These are phyloP conservation scores for Cryptosporidium canis DNA, from an alignment of 169 alveolate species.

Conservation along the genomic window DNA sequence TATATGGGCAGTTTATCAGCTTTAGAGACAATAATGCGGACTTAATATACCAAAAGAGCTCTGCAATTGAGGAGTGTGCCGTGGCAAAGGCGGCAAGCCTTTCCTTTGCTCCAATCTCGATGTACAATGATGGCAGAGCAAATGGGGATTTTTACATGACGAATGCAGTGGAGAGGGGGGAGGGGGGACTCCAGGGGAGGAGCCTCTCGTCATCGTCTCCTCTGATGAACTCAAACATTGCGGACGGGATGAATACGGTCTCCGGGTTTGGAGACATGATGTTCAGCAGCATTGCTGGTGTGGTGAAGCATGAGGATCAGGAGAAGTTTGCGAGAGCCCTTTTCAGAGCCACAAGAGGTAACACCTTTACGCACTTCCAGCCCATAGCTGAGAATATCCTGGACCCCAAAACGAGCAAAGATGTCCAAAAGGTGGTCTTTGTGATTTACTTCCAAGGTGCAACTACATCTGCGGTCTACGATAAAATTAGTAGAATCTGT, in stretches of 20 bases:
- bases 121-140: conserved; percentile 17
- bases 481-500: conserved; percentile 91
- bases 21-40: conserved; percentile 86
- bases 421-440: conserved; percentile 87
- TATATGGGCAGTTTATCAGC: conserved; percentile 88
- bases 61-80: conserved; percentile 86
- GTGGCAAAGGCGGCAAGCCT: conserved; percentile 77
- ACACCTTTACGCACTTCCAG: conserved; percentile 90
- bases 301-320: conserved; percentile 89
- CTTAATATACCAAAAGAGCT: conserved; percentile 82
- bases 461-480: conserved; percentile 85
- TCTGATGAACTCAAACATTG: conserved; percentile 16
- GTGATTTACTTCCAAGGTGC: conserved; percentile 93
- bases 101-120: conserved; percentile 72
- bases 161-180: conserved; percentile 66
- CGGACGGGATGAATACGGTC: conserved; percentile 13
- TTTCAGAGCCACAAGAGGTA: conserved; percentile 97
- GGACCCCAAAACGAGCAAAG: conserved; percentile 79
- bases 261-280: conserved; percentile 77
- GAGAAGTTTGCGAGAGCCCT: conserved; percentile 92
- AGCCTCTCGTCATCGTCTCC: conserved; percentile 21
- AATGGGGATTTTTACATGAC: conserved; percentile 55
- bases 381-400: conserved; percentile 83
- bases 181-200: conserved; percentile 45
- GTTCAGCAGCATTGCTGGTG: conserved; percentile 91